These are phyloP conservation scores for Graphilbum sp. DNA, from an alignment of 2,329 filamentous ascomycete species.

Conservation along the genomic window DNA sequence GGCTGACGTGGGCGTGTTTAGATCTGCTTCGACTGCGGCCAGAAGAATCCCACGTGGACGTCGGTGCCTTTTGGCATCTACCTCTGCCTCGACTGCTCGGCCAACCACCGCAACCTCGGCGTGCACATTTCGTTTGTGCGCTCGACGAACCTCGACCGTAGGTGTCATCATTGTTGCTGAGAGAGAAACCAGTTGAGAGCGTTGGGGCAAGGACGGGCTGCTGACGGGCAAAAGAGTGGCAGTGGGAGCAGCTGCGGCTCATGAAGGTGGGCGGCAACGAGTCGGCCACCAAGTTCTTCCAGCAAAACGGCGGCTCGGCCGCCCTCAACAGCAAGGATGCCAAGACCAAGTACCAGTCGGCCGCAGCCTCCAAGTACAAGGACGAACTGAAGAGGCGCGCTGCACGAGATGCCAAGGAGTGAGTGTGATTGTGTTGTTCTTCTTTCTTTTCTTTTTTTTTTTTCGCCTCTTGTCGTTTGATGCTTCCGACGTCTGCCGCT, in stretches of 20 bases:
- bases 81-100: conserved; percentile 92
- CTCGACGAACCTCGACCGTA: conserved; percentile 96
- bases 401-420: conserved; percentile 72
- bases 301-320: conserved; percentile 85
- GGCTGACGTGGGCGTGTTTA: conserved; percentile 18
- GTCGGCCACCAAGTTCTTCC: conserved; percentile 95
- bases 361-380: conserved; percentile 92
- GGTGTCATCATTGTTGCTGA: conserved; percentile 23
- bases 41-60: conserved; percentile 97
- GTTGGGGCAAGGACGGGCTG: too few relatives aligned
- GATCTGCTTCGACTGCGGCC: conserved; percentile 97
- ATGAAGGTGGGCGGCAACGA: conserved; percentile 99
- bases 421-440: conserved; percentile 18
- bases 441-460: too few relatives aligned
- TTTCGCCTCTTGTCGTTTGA: neutral
- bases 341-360: conserved; percentile 92
- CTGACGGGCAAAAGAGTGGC: conserved; percentile 50
- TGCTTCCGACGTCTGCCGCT: neutral
- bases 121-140: conserved; percentile 98
- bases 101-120: conserved; percentile 91
- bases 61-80: conserved; percentile 94
- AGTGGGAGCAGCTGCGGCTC: conserved; percentile 92
- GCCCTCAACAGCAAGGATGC: conserved; percentile 91
- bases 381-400: conserved; percentile 83
- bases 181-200: too few relatives aligned